Evolutionary conservation across 2,329 filamentous ascomycete species (phyloP), one percentile per base, ranked within the genome.

Genomic region (Hypoxylon sp.): DNA sequence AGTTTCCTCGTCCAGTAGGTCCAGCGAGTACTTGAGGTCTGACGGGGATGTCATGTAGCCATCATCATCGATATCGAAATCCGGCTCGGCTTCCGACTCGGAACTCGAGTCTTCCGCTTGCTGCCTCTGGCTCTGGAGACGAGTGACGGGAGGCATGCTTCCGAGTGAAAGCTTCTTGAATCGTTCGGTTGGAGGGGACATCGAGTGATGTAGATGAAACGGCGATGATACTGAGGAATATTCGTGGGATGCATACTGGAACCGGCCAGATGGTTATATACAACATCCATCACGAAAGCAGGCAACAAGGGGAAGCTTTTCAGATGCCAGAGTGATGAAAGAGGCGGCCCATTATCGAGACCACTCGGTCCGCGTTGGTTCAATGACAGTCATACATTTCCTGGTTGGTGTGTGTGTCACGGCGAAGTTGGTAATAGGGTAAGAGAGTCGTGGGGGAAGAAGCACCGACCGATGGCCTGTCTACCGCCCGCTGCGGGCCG

Each of bases 151-250:
- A 58, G 80, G 74, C 78, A 82, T 82, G 65, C 74, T 77, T 67
- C 76, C 77, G 19, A 83, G 75, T 53, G 81, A 82, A 74, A 84
- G 81, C 75, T 77, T 76, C 73, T 78, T 80, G 70, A 84, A 76
- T 59, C 71, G 69, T 61, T 76, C 72, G 48, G 73, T 72, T 48
- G 76, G 77, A 53, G 77, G 74, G 67, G 76, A 78, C 78, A 82
- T 81, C 68, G 76, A 73, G 67, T 64, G 60, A 70, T 56, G 52
- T 63, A 55, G 62, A 67, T 69, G 68, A 69, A 68, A 70, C 65
- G 48, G 53, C 17, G 41, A 34, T 69, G 65, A 67, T 65, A 49
- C 64, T 56, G 58, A 52, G 65, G 63, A 60, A 63, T n/a, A 21
- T 63, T 63, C 51, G 32, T 57, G n/a, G 46, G 14, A 52, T 56